Percentiles rank a stretch among this genome's conserved stretches.
Conservation (phyloP, 1,284 basidiomycete species). For the Agaricales sp. region DNA sequence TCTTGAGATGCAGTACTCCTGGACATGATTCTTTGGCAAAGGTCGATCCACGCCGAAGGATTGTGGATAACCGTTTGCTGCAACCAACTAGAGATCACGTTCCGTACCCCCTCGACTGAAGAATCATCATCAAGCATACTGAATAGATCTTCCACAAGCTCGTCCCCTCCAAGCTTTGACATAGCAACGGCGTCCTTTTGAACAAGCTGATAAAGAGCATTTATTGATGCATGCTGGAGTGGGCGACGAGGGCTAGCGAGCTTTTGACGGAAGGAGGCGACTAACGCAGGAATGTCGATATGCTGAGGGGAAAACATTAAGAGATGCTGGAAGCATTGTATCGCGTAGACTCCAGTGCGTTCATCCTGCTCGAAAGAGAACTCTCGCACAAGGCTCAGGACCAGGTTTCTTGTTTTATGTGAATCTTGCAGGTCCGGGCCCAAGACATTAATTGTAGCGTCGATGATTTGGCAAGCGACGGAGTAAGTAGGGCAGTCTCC, state of each 20-base stretch:
- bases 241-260: conserved; percentile 73
- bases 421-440: conserved; percentile 95
- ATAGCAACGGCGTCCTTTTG: conserved; percentile 90
- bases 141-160: conserved; percentile 90
- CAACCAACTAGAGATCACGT: conserved; percentile 93
- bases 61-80: conserved; percentile 89
- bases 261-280: conserved; percentile 66
- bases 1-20: conserved; percentile 76
- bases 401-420: conserved; percentile 66
- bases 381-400: conserved; percentile 81
- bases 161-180: conserved; percentile 90
- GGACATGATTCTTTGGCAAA: conserved; percentile 96
- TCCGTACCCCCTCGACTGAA: conserved; percentile 87
- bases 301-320: conserved; percentile 89
- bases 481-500: conserved; percentile 91
- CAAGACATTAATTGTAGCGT: conserved; percentile 87
- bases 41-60: conserved; percentile 95
- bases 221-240: conserved; percentile 89
- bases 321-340: conserved; percentile 94
- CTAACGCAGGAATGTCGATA: conserved; percentile 70
- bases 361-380: conserved; percentile 84
- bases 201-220: conserved; percentile 93
- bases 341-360: conserved; percentile 85
- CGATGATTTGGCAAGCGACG: conserved; percentile 84
- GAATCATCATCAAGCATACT: conserved; percentile 92